Evolutionary conservation across 169 alveolate genomes (phyloP), one percentile per base, ranked within the genome.

Genomic region (Plasmodium inui): DNA sequence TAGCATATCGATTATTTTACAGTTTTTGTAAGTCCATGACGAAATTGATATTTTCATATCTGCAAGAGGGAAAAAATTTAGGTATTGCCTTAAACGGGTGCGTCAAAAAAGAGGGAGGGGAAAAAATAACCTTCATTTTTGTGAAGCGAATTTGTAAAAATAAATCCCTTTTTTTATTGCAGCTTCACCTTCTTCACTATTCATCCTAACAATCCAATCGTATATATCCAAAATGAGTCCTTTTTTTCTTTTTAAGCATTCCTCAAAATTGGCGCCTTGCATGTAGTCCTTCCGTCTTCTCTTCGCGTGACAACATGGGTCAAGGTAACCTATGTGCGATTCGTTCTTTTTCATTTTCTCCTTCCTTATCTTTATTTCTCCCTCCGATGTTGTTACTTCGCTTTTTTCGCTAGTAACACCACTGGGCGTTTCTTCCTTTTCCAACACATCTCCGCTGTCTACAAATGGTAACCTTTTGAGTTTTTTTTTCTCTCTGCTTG

Each of bases 141-240:
- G 71, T 26, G 41, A 61, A 82, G 71, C 72, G 34, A 30, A 82
- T 39, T 39, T n/a, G 32, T 39, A 41, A 41, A 22, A 22, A 26
- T 7, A 37, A 41, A 79, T 41, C 14, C 32, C 12, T 72, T 34
- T 74, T 28, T 28, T 30, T 7, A 53, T 86, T 86, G 30, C 37
- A 26, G 14, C 37, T 67, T 67, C 37, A 67, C 37, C 76, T 26
- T 67, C 30, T 76, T 86, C 46, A 53, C 46, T 70, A 3, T 57
- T 53, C 72, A 41, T 74, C 26, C n/a, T 41, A 14, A 74, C 83
- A 50, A 86, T 76, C 55, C 81, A 70, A 86, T 86, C 86, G 28
- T 86, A 86, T 76, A 86, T 86, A 70, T 86, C 93, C 30, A 74
- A 74, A 70, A 86, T 86, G 78, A 86, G 61, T 6, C 93, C 93